These are phyloP conservation scores for Pisolithus microcarpus DNA, from an alignment of 768 basidiomycete genomes.

Conservation along the genomic window DNA sequence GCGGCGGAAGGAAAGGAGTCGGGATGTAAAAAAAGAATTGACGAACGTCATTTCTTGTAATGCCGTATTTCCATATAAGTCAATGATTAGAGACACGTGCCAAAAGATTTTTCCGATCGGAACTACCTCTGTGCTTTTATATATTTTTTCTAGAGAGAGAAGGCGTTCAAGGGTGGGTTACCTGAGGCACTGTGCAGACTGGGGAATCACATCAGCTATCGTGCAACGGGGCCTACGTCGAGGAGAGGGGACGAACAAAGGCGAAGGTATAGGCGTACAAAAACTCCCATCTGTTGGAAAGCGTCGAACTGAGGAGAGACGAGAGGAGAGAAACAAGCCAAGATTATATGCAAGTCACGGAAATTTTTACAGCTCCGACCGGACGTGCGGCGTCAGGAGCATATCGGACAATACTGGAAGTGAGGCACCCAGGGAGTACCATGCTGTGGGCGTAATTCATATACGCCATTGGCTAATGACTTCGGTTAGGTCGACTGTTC, in stretches of 20 bases:
- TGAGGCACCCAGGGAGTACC: neutral
- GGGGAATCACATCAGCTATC: slow-evolving; percentile 6
- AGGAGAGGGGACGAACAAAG: slow-evolving; percentile 17
- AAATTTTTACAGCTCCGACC: slow-evolving; percentile 22
- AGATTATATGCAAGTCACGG: slow-evolving; percentile 13
- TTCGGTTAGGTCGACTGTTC: too few relatives aligned
- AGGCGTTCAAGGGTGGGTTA: slow-evolving; percentile 24
- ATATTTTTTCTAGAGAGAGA: neutral
- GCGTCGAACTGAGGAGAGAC: slow-evolving; percentile 11
- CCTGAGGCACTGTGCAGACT: slow-evolving; percentile 22
- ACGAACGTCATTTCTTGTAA: slow-evolving; percentile 16
- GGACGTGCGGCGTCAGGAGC: neutral
- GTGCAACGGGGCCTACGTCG: neutral
- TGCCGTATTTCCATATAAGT: slow-evolving; percentile 4
- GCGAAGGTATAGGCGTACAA: slow-evolving; percentile 22
- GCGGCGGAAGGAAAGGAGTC: slow-evolving; percentile 12
- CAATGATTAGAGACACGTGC: neutral
- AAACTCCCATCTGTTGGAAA: slow-evolving; percentile 30
- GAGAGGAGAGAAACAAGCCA: neutral
- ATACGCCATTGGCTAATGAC: too few relatives aligned
- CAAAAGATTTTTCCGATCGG: neutral
- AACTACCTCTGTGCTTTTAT: neutral
- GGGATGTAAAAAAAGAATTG: slow-evolving; percentile 14
- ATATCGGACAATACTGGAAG: neutral
- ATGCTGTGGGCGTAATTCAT: too few relatives aligned